These are phyloP conservation scores for Zygotorulaspora danielsina DNA, from an alignment of 805 yeast species.

Conservation along the genomic window DNA sequence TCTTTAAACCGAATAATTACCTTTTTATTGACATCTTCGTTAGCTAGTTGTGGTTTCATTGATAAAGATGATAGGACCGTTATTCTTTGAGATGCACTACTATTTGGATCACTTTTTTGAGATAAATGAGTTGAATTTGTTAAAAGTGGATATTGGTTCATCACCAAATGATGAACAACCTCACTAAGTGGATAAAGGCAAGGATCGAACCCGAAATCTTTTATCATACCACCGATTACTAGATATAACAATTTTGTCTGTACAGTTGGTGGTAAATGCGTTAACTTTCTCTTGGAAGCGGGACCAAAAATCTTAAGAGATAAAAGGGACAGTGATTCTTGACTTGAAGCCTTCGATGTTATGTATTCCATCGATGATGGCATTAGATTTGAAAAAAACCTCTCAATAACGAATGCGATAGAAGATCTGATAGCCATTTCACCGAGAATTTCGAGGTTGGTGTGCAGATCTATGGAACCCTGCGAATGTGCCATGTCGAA, in stretches of 20 bases:
- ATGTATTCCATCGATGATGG: slow-evolving; percentile 53
- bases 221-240: slow-evolving; percentile 63
- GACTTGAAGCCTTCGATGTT: slow-evolving; percentile 42
- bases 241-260: slow-evolving; percentile 52
- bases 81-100: slow-evolving; percentile 10
- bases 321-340: slow-evolving; percentile 35
- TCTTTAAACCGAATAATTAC: slow-evolving; percentile 50
- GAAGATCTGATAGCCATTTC: slow-evolving; percentile 50
- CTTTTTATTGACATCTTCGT: slow-evolving; percentile 35
- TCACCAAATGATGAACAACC: slow-evolving; percentile 55
- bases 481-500: slow-evolving; percentile 39
- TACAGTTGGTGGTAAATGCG: slow-evolving; percentile 39
- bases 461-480: slow-evolving; percentile 29
- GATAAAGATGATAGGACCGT: slow-evolving; percentile 30
- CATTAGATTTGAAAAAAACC: slow-evolving; percentile 52
- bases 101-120: slow-evolving; percentile 3
- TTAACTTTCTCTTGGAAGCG: slow-evolving; percentile 34
- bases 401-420: slow-evolving; percentile 58
- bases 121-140: slow-evolving; percentile 22
- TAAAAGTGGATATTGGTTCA: slow-evolving; percentile 59
- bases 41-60: slow-evolving; percentile 38
- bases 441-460: slow-evolving; percentile 56
- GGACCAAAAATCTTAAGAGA: slow-evolving; percentile 27
- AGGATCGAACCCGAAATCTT: slow-evolving; percentile 76
- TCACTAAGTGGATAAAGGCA: slow-evolving; percentile 64